These are phyloP conservation scores for Penicillium lagena DNA, from an alignment of 495 filamentous ascomycete species.

Conservation along the genomic window DNA sequence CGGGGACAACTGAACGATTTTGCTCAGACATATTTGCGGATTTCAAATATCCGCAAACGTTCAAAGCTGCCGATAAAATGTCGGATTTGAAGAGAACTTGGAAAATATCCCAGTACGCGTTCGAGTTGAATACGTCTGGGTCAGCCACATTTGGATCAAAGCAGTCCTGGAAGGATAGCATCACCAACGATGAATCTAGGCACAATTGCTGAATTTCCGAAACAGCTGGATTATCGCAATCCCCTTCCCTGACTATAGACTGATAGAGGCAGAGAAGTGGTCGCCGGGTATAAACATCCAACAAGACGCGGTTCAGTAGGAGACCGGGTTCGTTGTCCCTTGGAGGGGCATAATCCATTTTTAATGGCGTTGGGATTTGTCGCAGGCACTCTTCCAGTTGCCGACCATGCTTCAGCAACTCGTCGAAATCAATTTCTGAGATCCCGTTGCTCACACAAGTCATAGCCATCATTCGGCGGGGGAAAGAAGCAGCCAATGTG, in stretches of 20 bases:
- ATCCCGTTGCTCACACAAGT: slow-evolving; percentile 1
- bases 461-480: slow-evolving; percentile 12
- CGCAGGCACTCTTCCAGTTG: slow-evolving; percentile 8
- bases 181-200: slow-evolving; percentile 13
- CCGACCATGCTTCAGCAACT: slow-evolving; percentile 7
- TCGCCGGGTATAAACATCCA: slow-evolving; percentile 16
- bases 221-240: slow-evolving; percentile 1
- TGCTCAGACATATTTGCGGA: background rate
- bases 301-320: slow-evolving; percentile 10
- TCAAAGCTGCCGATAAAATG: slow-evolving; percentile 15
- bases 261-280: slow-evolving; percentile 19
- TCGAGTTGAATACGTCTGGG: slow-evolving; percentile 7
- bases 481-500: slow-evolving; percentile 9
- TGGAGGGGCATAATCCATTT: background rate
- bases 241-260: slow-evolving; percentile 2
- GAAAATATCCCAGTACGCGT: slow-evolving; percentile 18
- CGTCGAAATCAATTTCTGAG: slow-evolving; percentile 2
- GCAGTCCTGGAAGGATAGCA: slow-evolving; percentile 20
- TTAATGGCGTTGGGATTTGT: slow-evolving; percentile 4
- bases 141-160: slow-evolving; percentile 18
- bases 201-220: slow-evolving; percentile 7
- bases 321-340: background rate
- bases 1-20: background rate
- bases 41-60: slow-evolving; percentile 19
- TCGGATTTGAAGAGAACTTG: slow-evolving; percentile 18